These are phyloP conservation scores for Phytophthora pseudosyringae DNA, from an alignment of 352 stramenopile species.

Conservation along the genomic window DNA sequence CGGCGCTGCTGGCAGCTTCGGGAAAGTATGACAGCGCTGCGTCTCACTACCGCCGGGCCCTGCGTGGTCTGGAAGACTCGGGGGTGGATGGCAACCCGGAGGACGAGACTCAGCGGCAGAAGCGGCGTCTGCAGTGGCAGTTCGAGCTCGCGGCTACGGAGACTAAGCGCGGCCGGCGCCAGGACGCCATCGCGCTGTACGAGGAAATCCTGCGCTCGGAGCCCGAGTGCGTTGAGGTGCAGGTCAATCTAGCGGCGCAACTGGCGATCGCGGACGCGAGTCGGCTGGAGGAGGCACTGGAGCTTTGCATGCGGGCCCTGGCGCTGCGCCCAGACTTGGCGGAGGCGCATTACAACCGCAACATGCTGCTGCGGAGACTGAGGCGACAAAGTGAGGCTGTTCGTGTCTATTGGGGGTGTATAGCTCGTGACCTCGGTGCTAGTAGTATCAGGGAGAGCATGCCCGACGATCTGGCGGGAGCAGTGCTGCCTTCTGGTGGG, in stretches of 20 bases:
- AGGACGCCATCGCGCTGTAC: conserved; percentile 45
- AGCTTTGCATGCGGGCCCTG: conserved; percentile 47
- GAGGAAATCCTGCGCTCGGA: conserved; percentile 32
- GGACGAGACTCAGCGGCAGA: conserved; percentile 4
- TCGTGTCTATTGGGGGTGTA: conserved; percentile 42
- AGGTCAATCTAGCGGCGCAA: conserved; percentile 65
- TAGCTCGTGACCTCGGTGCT: conserved; percentile 90
- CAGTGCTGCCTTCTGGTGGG: conserved; percentile 6
- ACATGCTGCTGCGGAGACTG: conserved; percentile 60
- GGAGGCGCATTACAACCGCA: conserved; percentile 72
- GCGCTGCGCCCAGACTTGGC: conserved; percentile 26
- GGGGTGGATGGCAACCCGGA: conserved; percentile 1
- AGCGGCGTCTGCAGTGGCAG: conserved; percentile 26
- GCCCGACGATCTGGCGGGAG: conserved; percentile 52
- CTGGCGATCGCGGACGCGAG: conserved; percentile 40
- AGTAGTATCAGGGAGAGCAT: conserved; percentile 14
- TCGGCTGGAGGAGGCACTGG: conserved; percentile 40
- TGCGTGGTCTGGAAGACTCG: conserved; percentile 22
- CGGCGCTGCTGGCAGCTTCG: conserved; percentile 35
- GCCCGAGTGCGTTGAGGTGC: conserved; percentile 42
- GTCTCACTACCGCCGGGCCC: conserved; percentile 38
- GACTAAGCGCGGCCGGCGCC: conserved; percentile 16
- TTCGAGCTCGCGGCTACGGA: conserved; percentile 31
- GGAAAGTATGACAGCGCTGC: conserved; percentile 30
- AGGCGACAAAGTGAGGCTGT: conserved; percentile 56